phyloP scores from a whole-genome alignment of 345 rosid genomes.

The Boechera divaricarpa region DNA sequence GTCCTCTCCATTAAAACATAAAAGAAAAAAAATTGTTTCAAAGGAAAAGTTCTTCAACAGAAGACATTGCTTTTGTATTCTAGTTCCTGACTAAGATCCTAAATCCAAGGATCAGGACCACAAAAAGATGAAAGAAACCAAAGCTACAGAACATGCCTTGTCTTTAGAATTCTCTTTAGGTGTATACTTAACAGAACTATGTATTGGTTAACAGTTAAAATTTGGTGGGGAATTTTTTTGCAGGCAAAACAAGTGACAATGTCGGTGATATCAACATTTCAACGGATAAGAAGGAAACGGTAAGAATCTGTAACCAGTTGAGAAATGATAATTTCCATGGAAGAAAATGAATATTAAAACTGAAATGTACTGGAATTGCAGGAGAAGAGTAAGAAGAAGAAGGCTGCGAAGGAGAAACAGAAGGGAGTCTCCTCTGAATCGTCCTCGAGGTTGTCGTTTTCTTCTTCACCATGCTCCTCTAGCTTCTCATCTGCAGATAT shows the following conservation, averaged over 20 bases:
- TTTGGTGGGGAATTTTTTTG: conserved; percentile 15
- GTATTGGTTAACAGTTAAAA: conserved; percentile 16
- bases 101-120: conserved; percentile 39
- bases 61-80: conserved; percentile 37
- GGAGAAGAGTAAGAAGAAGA: conserved; percentile 60
- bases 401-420: conserved; percentile 57
- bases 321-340: neutral
- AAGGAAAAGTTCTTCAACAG: conserved; percentile 24
- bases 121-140: conserved; percentile 42
- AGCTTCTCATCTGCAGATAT: conserved; percentile 71
- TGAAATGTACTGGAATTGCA: conserved; percentile 50
- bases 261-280: conserved; percentile 45
- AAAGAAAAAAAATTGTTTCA: neutral
- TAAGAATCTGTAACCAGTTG: conserved; percentile 43
- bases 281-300: conserved; percentile 50
- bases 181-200: conserved; percentile 8
- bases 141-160: conserved; percentile 36
- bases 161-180: conserved; percentile 22
- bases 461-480: conserved; percentile 81
- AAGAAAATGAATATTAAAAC: neutral
- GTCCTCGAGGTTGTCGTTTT: conserved; percentile 61
- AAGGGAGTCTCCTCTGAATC: conserved; percentile 66
- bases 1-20: conserved; percentile 26
- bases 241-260: conserved; percentile 57
- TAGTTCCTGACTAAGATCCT: conserved; percentile 45